These are phyloP conservation scores for Globisporangium polare DNA, from an alignment of 352 stramenopile genomes.

Conservation along the genomic window DNA sequence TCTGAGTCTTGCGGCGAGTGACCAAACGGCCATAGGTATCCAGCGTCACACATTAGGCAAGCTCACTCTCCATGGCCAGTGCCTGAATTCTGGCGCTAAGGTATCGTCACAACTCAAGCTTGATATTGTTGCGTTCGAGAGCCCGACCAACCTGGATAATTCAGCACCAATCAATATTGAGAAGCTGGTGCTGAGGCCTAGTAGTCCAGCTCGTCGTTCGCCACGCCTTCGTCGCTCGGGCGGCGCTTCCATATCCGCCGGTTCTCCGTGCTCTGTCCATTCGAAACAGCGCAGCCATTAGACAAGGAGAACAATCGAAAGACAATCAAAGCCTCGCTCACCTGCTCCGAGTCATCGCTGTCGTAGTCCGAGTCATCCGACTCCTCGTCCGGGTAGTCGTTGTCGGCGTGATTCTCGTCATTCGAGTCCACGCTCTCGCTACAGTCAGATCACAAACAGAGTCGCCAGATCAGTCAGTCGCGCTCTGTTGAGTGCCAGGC, in stretches of 20 bases:
- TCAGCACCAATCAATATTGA: too few species aligned
- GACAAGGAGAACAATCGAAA: too few species aligned
- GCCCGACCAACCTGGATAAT: not conserved
- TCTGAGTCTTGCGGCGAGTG: too few species aligned
- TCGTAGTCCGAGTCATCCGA: slow-evolving; percentile 32
- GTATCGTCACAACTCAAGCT: too few species aligned
- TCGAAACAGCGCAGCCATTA: too few species aligned
- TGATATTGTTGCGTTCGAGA: not conserved
- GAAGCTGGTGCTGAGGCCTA: not conserved
- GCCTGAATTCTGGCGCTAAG: too few species aligned
- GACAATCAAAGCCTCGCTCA: slow-evolving; percentile 10
- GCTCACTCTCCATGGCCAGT: too few species aligned
- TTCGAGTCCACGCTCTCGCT: slow-evolving; percentile 83
- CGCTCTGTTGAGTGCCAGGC: not conserved
- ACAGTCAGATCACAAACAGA: not conserved
- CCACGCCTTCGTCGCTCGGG: slow-evolving; percentile 15
- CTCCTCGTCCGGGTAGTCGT: slow-evolving; percentile 86
- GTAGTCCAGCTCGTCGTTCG: slow-evolving; percentile 13
- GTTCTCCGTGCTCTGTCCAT: slow-evolving; percentile 12
- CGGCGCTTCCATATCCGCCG: slow-evolving; percentile 13
- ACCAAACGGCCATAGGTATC: too few species aligned
- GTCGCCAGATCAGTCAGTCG: slow-evolving; percentile 2
- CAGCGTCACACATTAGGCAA: too few species aligned
- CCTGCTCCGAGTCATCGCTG: slow-evolving; percentile 37
- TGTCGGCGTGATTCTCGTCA: slow-evolving; percentile 70